Evolutionary conservation across 345 rosid genomes (phyloP).

Genomic region (Carallia pectinifolia): DNA sequence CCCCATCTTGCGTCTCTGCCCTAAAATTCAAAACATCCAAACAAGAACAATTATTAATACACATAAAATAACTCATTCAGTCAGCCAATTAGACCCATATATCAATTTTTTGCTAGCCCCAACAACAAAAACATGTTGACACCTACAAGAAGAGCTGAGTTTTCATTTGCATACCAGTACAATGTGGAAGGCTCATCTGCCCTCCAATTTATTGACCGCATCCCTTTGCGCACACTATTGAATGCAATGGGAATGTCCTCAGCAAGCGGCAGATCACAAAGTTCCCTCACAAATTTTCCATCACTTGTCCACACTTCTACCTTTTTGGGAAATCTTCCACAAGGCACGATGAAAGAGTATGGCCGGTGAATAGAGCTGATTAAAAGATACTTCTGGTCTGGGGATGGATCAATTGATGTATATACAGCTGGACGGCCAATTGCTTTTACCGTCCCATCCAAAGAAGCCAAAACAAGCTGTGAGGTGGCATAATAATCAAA

Average conservation of each 20-base stretch:
- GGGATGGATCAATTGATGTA: constrained; percentile 87
- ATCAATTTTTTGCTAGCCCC: no score
- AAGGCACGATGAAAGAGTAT: constrained; percentile 85
- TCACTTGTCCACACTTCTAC: constrained; percentile 83
- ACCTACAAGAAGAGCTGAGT: not conserved
- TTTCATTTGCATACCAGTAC: constrained; percentile 59
- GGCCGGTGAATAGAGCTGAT: constrained; percentile 77
- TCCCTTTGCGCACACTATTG: constrained; percentile 88
- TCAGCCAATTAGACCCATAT: no score
- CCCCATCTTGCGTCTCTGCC: constrained; percentile 99
- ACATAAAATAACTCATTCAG: not conserved
- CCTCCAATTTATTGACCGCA: constrained; percentile 94
- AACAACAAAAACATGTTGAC: not conserved
- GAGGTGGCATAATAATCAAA: constrained; percentile 90
- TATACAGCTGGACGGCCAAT: constrained; percentile 83
- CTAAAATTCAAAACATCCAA: constrained; percentile 42
- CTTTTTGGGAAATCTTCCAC: constrained; percentile 95
- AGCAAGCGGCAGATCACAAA: constrained; percentile 90
- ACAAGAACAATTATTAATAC: constrained; percentile 11
- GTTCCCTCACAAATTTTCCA: constrained; percentile 71
- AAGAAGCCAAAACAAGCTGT: constrained; percentile 72
- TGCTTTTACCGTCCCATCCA: constrained; percentile 68
- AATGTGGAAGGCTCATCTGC: constrained; percentile 87
- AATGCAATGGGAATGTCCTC: constrained; percentile 92
- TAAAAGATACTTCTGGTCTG: constrained; percentile 74